A percentile compares a stretch with the other conserved stretches of the same genome.
These are phyloP conservation scores for Talaromyces piceae DNA, from an alignment of 2,329 filamentous ascomycete genomes.

Conservation along the genomic window DNA sequence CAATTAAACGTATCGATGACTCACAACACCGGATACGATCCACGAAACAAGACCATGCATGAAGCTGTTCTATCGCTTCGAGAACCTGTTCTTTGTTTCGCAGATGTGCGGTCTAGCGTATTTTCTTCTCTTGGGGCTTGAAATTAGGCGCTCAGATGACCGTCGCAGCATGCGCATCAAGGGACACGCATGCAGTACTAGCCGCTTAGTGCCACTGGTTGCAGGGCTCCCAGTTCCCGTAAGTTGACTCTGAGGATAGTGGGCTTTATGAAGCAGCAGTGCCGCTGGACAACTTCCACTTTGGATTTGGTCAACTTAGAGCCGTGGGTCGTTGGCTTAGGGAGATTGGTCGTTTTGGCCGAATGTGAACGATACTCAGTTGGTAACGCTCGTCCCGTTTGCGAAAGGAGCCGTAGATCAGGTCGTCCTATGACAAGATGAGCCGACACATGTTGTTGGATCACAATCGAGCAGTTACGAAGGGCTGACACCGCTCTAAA, in stretches of 20 bases:
- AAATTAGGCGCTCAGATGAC: conserved; percentile 11
- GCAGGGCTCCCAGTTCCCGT: background rate
- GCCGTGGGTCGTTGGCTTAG: background rate
- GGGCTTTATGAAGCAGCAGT: background rate
- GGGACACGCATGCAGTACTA: conserved; percentile 5
- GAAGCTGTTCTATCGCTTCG: background rate
- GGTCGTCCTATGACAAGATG: background rate
- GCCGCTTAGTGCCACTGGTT: background rate
- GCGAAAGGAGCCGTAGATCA: background rate
- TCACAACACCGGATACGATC: background rate
- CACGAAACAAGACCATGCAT: background rate
- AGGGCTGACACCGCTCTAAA: background rate
- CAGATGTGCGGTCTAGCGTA: background rate
- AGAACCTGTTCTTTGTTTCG: background rate
- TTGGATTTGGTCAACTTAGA: background rate
- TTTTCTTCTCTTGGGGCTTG: background rate
- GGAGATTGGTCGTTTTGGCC: background rate
- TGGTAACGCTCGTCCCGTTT: background rate
- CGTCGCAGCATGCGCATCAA: conserved; percentile 7
- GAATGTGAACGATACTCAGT: background rate
- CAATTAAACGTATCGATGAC: background rate
- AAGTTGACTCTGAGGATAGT: background rate
- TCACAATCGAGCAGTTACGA: background rate
- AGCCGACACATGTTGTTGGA: background rate
- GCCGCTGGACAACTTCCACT: background rate